Evolutionary conservation across 192 early-diverging fungal genomes (phyloP), one percentile per base, ranked within the genome.

Genomic region (Coemansia sp.): DNA sequence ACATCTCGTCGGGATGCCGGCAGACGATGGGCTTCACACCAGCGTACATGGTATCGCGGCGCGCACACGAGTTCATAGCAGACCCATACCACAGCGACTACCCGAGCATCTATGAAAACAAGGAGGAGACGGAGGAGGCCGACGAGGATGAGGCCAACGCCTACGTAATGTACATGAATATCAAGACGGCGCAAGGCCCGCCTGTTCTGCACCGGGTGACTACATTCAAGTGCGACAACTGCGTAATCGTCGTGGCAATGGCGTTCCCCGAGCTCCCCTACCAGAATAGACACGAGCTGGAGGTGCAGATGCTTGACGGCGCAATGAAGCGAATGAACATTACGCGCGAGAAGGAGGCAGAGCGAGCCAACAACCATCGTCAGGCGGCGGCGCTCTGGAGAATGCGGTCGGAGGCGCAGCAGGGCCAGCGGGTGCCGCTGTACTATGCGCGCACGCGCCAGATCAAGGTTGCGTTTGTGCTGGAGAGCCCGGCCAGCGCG

Each of bases 271-370:
- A 81, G 41, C 12, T 64, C n/a, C 78, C 78, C 11, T 72, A 67
- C 48, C 70, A 49, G 9, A 61, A 48, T 45, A 57, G 61, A 11
- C 64, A 71, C 19, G 70, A 75, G 54, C 70, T 81, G 9, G 57
- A 81, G 64, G 78, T 81, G 44, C 78, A 81, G 54, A 75, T 71
- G 67, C 73, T 81, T 4, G 73, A 81, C 45, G 73, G 78, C n/a
- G 69, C 73, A 1, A 75, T 81, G 70, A 63, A 62, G 38, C 39
- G 44, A 13, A 37, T 71, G 45, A 79, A 71, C 63, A 44, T 75
- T 19, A 71, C 69, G 41, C 54, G 56, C 37, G 65, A 75, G 19
- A 45, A 53, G 23, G 56, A 38, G 37, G 52, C 43, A 15, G 64
- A 45, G 9, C 26, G 32, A 10, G 53, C 61, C 6, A 56, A 52